Evolutionary conservation across 2,329 filamentous ascomycete species (phyloP).

Genomic region (Ophiostoma montium): DNA sequence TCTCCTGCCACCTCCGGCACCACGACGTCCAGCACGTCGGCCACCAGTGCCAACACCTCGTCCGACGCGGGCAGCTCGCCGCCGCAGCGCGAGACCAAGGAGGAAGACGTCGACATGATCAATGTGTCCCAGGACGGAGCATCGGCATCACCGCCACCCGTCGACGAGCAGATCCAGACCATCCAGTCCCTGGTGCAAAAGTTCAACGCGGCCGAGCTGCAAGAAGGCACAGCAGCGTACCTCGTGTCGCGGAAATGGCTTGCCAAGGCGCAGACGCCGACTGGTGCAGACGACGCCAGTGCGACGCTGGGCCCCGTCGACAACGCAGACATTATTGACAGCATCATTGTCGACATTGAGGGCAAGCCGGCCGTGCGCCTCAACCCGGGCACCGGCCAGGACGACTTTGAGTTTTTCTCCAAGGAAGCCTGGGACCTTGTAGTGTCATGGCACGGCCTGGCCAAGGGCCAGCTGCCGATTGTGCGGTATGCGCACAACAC

Average conservation of each 20-base stretch:
- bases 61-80: not conserved
- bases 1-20: not conserved
- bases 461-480: constrained; percentile 55
- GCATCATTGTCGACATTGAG: constrained; percentile 36
- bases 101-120: constrained; percentile 9
- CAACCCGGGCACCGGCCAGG: constrained; percentile 50
- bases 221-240: constrained; percentile 62
- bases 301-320: constrained; percentile 59
- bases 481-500: constrained; percentile 67
- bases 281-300: constrained; percentile 12
- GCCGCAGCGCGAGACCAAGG: not conserved
- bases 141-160: constrained; percentile 2
- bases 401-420: constrained; percentile 66
- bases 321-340: constrained; percentile 67
- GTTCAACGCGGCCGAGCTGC: constrained; percentile 35
- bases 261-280: constrained; percentile 47
- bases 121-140: constrained; percentile 8
- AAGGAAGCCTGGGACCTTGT: constrained; percentile 70
- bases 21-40: too few species aligned
- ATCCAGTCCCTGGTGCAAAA: constrained; percentile 49
- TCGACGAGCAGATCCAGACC: constrained; percentile 50
- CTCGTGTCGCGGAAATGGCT: constrained; percentile 73
- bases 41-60: not conserved
- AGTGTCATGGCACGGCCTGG: constrained; percentile 67
- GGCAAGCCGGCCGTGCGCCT: constrained; percentile 55